Evolutionary conservation across 345 rosid genomes (phyloP).

Genomic region (Syzygium aromaticum): DNA sequence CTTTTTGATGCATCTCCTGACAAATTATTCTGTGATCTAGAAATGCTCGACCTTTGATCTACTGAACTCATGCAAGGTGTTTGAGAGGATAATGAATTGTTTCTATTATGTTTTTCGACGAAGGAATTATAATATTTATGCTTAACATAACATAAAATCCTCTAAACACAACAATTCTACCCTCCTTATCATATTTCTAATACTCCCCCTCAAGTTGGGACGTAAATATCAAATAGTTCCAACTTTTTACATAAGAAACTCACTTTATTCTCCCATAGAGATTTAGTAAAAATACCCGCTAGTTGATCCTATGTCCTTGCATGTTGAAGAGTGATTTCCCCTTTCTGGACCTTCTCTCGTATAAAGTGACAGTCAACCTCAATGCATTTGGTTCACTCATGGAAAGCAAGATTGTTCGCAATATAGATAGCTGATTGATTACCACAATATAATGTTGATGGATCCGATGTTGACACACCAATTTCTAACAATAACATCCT

Average conservation of each 20-base stretch:
- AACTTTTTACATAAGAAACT: not conserved
- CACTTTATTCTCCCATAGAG: not conserved
- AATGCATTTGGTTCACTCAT: not conserved
- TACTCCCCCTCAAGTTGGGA: not conserved
- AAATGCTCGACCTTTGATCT: too few species aligned
- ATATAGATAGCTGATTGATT: not conserved
- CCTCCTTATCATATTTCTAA: not conserved
- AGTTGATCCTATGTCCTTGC: not conserved
- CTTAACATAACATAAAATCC: too few species aligned
- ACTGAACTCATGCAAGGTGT: too few species aligned
- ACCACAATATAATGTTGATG: not conserved
- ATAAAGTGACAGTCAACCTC: not conserved
- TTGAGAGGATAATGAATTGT: too few species aligned
- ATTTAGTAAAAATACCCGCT: not conserved
- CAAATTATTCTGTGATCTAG: too few species aligned
- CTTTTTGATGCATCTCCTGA: too few species aligned
- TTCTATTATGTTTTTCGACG: too few species aligned
- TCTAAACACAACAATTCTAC: not conserved
- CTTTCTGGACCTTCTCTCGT: not conserved
- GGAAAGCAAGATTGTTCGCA: not conserved
- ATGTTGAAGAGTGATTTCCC: not conserved
- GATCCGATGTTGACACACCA: not conserved
- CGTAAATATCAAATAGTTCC: not conserved
- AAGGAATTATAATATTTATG: too few species aligned
- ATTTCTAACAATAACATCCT: not conserved